Base-by-base conservation (phyloP, 768 basidiomycete species). In the Tylopilus rubrobrunneus region DNA sequence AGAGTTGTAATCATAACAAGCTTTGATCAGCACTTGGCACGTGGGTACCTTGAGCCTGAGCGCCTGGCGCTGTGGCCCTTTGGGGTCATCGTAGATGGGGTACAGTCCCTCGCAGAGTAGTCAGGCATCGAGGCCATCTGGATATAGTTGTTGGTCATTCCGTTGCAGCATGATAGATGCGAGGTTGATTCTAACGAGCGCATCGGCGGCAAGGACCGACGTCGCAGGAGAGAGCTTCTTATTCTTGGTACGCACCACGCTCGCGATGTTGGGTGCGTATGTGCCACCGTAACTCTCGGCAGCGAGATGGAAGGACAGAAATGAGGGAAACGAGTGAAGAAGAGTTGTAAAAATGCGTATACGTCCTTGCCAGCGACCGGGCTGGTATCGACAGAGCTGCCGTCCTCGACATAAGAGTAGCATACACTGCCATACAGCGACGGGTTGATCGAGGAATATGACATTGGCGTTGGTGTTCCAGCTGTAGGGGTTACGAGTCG, bases 311-410 rank as follows among this genome's bases (percentile, higher is more conserved):
- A 93, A 89, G 1, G 87, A 82, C 8, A 75, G 71, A 23, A 72
- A 73, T 92, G 67, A 6, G 85, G 80, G 77, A 83, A 94, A 40
- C 85, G 78, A 15, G 34, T 9, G 53, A 91, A 72, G 81, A 92
- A 93, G 41, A 93, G 78, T 61, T 90, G 78, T 44, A 90, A 74
- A 78, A 92, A 92, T 5, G 86, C 85, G 67, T 89, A 87, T 12
- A 99, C 92, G 56, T 98, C 95, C 70, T 89, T 80, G 19, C 90
- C 96, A 3, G 92, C 92, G 21, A 85, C 84, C 5, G 92, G 92
- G 51, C 86, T 89, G 43, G 80, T 90, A 70, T 84, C 80, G 47
- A 98, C 88, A 2, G 77, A 79, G 2, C 82, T 84, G 36, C 85
- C 85, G 37, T 88, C 85, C 12, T 86, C 81, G 1, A 84, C 80